Percentiles rank a stretch among this genome's conserved stretches.
Conservation (phyloP, 2,329 filamentous ascomycete genomes). For the Pestalotiopsis sp. region DNA sequence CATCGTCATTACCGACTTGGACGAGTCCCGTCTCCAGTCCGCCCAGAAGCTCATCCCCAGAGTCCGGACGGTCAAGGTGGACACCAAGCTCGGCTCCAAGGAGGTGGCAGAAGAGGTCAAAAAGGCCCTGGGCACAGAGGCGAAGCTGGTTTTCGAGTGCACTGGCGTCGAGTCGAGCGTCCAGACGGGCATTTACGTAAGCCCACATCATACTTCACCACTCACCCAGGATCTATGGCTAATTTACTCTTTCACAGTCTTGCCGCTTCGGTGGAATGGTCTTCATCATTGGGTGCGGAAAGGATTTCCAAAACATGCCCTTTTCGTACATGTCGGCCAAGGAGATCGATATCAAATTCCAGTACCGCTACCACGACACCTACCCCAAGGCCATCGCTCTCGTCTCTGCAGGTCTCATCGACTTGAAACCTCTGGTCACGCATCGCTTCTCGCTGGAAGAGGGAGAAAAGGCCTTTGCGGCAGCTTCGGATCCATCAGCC, state of each 20-base stretch:
- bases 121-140: not conserved
- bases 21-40: not conserved
- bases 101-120: not conserved
- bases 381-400: not conserved
- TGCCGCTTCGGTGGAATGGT: not conserved
- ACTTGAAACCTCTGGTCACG: not conserved
- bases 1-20: constrained; percentile 35
- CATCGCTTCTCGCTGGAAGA: not conserved
- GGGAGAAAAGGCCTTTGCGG: not conserved
- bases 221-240: not conserved
- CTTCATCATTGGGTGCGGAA: not conserved
- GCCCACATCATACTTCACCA: not conserved
- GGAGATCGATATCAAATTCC: not conserved
- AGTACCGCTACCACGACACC: not conserved
- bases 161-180: not conserved
- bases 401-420: not conserved
- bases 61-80: not conserved
- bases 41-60: not conserved
- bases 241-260: not conserved
- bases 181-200: not conserved
- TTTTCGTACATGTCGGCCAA: not conserved
- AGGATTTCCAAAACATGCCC: not conserved
- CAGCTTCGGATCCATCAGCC: not conserved
- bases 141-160: not conserved
- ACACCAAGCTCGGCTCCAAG: not conserved